Evolutionary conservation across 371 early-diverging fungal species (phyloP).

Genomic region (Umbelopsis sp.): DNA sequence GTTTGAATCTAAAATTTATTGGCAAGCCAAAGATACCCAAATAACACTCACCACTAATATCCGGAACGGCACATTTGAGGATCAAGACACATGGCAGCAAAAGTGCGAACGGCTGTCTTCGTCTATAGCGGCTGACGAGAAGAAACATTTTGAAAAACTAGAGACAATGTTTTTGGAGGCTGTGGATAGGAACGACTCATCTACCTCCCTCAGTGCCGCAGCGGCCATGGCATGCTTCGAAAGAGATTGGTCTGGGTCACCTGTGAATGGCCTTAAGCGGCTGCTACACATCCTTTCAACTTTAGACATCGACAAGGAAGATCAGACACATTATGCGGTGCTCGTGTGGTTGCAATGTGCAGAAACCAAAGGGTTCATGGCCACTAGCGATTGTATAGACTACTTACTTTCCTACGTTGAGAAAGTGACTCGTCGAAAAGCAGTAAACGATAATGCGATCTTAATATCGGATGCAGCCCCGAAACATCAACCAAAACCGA

Average conservation of each 20-base stretch:
- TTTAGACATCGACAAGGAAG: background rate
- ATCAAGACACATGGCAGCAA: constrained; percentile 11
- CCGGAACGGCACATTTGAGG: background rate
- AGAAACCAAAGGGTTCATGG: constrained; percentile 10
- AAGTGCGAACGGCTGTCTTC: background rate
- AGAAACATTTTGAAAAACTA: constrained; percentile 1
- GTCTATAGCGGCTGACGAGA: background rate
- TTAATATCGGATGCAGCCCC: background rate
- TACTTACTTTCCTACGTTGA: background rate
- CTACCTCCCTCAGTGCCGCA: background rate
- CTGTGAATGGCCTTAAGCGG: constrained; percentile 4
- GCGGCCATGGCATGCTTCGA: constrained; percentile 12
- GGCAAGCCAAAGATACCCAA: background rate
- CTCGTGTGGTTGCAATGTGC: constrained; percentile 10
- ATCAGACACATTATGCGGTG: background rate
- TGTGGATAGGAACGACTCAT: background rate
- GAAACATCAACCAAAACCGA: background rate
- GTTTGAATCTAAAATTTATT: background rate
- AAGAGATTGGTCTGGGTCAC: constrained; percentile 14
- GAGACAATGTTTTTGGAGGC: background rate
- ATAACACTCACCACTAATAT: background rate
- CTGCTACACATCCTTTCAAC: background rate
- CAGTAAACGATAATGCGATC: too few relatives aligned
- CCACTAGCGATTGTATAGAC: background rate
- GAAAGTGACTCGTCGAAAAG: background rate